Conservation (phyloP, 2,329 filamentous ascomycete species). For the Chalara sp. region DNA sequence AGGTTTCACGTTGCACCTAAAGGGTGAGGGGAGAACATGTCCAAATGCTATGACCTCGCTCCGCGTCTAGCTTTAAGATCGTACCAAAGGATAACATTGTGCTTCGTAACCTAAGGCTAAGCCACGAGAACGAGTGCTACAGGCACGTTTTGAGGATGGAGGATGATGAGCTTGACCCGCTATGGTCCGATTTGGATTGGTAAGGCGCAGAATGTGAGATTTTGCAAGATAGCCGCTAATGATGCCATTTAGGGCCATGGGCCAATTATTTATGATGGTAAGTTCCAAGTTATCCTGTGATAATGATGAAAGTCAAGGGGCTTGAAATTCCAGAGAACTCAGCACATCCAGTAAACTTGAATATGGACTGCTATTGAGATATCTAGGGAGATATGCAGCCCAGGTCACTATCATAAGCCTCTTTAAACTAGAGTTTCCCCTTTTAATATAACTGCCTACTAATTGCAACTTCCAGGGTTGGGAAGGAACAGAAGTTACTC, state of each 20-base stretch:
- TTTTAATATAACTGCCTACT: neutral
- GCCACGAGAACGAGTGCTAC: too few species aligned
- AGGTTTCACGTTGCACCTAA: too few species aligned
- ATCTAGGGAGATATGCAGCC: too few species aligned
- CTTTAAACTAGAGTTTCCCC: too few species aligned
- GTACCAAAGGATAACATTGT: too few species aligned
- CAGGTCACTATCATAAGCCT: too few species aligned
- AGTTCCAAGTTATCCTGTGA: neutral
- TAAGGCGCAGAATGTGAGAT: constrained; percentile 10
- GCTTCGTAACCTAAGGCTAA: too few species aligned
- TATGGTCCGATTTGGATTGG: constrained; percentile 27
- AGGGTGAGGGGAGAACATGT: too few species aligned
- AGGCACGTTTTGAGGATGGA: constrained; percentile 35
- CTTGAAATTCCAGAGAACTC: neutral
- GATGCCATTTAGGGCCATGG: constrained; percentile 49
- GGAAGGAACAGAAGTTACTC: constrained; percentile 77
- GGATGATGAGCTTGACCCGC: constrained; percentile 27
- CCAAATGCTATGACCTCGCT: too few species aligned
- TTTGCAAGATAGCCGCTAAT: constrained; percentile 7
- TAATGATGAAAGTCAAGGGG: neutral
- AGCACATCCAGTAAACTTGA: too few species aligned
- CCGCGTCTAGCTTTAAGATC: too few species aligned
- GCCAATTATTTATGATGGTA: constrained; percentile 68
- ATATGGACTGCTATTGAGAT: too few species aligned
- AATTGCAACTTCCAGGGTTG: constrained; percentile 45